Evolutionary conservation across 2,329 filamentous ascomycete genomes (phyloP).

Genomic region (Ophiostoma populinum): DNA sequence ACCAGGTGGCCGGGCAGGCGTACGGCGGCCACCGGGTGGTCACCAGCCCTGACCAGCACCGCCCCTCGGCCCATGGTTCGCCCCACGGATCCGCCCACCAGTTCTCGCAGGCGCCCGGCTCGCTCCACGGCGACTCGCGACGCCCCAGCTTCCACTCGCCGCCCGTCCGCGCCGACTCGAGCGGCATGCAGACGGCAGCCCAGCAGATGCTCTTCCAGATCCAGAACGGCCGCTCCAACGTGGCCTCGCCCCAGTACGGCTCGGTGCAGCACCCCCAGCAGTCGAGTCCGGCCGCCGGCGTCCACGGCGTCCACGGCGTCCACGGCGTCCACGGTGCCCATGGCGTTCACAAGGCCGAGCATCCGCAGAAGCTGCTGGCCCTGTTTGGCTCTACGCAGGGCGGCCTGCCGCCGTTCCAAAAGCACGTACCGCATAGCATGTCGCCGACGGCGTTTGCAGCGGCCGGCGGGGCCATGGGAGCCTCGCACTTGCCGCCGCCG

Average conservation of each 20-base stretch:
- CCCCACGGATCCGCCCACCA: not conserved
- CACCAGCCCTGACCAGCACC: slow-evolving; percentile 3
- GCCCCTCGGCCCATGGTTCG: slow-evolving; percentile 3
- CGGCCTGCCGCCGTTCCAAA: slow-evolving; percentile 7
- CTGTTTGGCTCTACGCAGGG: slow-evolving; percentile 33
- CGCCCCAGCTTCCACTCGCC: slow-evolving; percentile 8
- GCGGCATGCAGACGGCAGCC: not conserved
- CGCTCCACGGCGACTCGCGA: not conserved
- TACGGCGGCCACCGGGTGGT: not conserved
- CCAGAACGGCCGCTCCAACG: too few relatives aligned
- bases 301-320: too few relatives aligned
- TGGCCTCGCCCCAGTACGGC: too few relatives aligned
- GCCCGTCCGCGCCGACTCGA: slow-evolving; percentile 1
- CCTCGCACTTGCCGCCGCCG: not conserved
- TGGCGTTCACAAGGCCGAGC: too few relatives aligned
- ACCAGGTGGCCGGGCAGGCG: not conserved
- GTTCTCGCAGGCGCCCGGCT: slow-evolving; percentile 1
- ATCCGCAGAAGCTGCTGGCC: slow-evolving; percentile 32
- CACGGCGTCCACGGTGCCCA: too few relatives aligned
- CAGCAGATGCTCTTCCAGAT: not conserved
- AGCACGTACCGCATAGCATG: not conserved
- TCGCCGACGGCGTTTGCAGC: not conserved
- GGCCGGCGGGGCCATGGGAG: not conserved
- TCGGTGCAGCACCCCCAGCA: not conserved
- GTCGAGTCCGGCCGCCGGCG: not conserved